phyloP scores from a whole-genome alignment of 345 rosid genomes.

The Arabidopsis arenosa region DNA sequence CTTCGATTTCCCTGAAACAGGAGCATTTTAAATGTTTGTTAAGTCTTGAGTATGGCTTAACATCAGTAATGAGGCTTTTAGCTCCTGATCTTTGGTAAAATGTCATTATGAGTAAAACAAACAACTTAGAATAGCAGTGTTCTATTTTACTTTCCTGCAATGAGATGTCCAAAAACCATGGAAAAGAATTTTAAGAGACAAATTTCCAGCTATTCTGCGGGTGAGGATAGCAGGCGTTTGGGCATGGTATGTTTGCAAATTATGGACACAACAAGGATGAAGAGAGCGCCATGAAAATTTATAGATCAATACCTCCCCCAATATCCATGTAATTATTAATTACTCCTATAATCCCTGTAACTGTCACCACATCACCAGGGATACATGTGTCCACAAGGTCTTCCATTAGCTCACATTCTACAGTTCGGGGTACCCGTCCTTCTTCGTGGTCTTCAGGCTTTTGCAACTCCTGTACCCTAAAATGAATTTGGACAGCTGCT shows the following conservation, averaged over 20 bases:
- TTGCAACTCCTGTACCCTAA: constrained; percentile 80
- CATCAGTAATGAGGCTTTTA: constrained; percentile 9
- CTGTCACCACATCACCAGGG: constrained; percentile 99
- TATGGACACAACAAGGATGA: constrained; percentile 11
- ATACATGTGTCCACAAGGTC: constrained; percentile 91
- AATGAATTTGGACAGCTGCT: constrained; percentile 18
- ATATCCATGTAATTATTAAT: constrained; percentile 90
- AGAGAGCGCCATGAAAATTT: constrained; percentile 18
- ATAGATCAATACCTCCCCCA: constrained; percentile 79
- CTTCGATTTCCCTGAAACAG: constrained; percentile 84
- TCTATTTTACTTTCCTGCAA: constrained; percentile 21
- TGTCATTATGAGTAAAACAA: constrained; percentile 12
- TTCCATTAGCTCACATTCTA: constrained; percentile 91
- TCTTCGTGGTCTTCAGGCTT: constrained; percentile 92
- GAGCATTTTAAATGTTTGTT: constrained; percentile 14
- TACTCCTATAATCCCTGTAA: constrained; percentile 88
- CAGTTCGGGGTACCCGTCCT: constrained; percentile 97
- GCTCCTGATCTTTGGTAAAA: constrained; percentile 16
- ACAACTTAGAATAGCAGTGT: constrained; percentile 16
- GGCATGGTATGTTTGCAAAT: constrained; percentile 6
- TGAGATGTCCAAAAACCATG: constrained; percentile 12
- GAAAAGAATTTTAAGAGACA: neutral
- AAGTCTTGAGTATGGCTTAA: constrained; percentile 7
- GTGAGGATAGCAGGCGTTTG: neutral
- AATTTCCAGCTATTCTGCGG: constrained; percentile 8